These are phyloP conservation scores for Kodamaea ohmeri DNA, from an alignment of 1,139 yeast genomes.

Conservation along the genomic window DNA sequence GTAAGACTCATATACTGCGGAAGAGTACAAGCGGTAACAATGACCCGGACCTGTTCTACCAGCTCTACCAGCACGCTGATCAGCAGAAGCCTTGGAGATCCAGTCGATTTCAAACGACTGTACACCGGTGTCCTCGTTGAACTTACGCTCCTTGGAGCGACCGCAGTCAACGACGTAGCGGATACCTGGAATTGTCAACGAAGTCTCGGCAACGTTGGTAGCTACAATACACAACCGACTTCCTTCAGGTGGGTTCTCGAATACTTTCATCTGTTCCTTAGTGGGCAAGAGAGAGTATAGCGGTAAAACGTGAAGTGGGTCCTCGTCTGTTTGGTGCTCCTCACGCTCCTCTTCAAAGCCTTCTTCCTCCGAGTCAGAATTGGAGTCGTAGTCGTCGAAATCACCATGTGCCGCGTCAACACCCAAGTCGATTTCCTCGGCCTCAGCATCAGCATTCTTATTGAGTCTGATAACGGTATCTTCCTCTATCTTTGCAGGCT, in stretches of 20 bases:
- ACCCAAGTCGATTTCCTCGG: conserved; percentile 85
- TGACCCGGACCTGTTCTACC: conserved; percentile 99
- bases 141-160: conserved; percentile 83
- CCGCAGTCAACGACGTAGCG: conserved; percentile 96
- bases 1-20: conserved; percentile 91
- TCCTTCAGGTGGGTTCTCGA: conserved; percentile 80
- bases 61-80: conserved; percentile 96
- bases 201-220: conserved; percentile 97
- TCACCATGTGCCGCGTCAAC: conserved; percentile 41
- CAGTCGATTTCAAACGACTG: conserved; percentile 91
- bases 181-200: conserved; percentile 93
- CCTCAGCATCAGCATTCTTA: conserved; percentile 71
- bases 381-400: conserved; percentile 28
- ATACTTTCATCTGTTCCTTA: conserved; percentile 90
- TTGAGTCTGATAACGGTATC: conserved; percentile 50
- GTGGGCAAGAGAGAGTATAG: conserved; percentile 90
- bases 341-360: conserved; percentile 85
- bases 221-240: conserved; percentile 90
- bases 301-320: conserved; percentile 88
- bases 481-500: conserved; percentile 18
- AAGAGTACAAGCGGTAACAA: conserved; percentile 86
- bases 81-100: conserved; percentile 95
- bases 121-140: conserved; percentile 80
- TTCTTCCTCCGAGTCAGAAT: conserved; percentile 64
- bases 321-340: conserved; percentile 70